Base-by-base conservation (phyloP, 768 basidiomycete species). In the Grammothele lineata region DNA sequence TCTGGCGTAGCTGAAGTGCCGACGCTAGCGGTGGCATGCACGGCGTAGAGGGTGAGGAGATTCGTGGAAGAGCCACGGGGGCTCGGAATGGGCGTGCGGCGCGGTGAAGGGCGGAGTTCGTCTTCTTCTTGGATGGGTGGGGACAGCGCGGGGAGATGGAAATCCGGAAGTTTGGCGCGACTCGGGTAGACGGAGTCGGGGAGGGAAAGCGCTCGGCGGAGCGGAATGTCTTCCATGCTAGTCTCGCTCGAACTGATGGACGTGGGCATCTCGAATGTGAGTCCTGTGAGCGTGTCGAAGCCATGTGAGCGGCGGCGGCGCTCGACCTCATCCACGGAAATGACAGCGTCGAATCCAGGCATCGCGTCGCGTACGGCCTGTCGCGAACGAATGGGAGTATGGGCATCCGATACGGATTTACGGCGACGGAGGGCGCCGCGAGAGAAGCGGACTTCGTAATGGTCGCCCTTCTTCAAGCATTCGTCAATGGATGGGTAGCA, bases 281-380 rank as follows among this genome's bases (percentile, higher is more conserved):
- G 37, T 10, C 47, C 45, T 14, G 45, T 45, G 33, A 54, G 47
- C 25, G 47, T 15, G n/a, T 49, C 45, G 19, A 40, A 30, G 10
- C 45, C 52, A 5, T 18, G 50, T 8, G 73, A 73, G 43, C 71
- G 69, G 11, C 78, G 68, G 19, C 79, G 70, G 55, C 72, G 78
- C 53, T 85, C 83, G 4, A 83, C 73, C 58, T 84, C 84, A 50
- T 86, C 84, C 0, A 85, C 81, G 4, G 62, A 76, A 17, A 83
- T 66, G 1, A 76, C 57, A 1, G 62, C 37, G 39, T 39, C 56
- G 48, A 57, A 53, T 34, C 57, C 46, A 17, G 50, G 53, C 32
- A 59, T 43, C 26, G 47, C 48, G 35, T 56, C 52, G 41, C 52
- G 34, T 9, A 62, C 50, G 32, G 58, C 47, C 45, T 50, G 59